These are phyloP conservation scores for Claviceps sorghi DNA, from an alignment of 2,329 filamentous ascomycete genomes.

Conservation along the genomic window DNA sequence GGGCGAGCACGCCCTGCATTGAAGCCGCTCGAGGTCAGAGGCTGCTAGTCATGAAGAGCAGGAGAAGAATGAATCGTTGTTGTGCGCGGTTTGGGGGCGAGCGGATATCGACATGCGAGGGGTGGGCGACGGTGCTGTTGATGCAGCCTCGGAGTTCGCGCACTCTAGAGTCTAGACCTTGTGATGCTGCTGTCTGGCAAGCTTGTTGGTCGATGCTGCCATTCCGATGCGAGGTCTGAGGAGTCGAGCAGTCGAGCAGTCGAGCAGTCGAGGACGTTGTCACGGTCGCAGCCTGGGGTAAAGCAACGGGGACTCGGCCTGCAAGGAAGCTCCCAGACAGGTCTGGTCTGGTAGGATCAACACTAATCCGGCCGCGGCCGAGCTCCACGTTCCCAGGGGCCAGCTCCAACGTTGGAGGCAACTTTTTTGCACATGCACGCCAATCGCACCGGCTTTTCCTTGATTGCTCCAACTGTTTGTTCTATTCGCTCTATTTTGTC, in stretches of 20 bases:
- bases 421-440: too few relatives aligned
- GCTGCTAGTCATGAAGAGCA: conserved; percentile 13
- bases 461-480: neutral
- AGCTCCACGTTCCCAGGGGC: too few relatives aligned
- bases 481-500: neutral
- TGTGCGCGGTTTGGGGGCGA: neutral
- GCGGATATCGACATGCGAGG: neutral
- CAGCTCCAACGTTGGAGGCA: too few relatives aligned
- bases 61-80: neutral
- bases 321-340: too few relatives aligned
- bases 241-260: neutral
- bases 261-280: too few relatives aligned
- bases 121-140: neutral
- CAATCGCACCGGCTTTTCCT: too few relatives aligned
- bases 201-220: neutral
- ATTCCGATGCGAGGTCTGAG: neutral
- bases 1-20: conserved; percentile 16
- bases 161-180: neutral
- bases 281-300: too few relatives aligned
- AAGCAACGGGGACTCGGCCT: too few relatives aligned
- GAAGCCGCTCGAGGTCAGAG: conserved; percentile 13
- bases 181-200: neutral
- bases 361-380: neutral
- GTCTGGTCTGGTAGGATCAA: neutral
- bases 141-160: neutral